phyloP scores from a whole-genome alignment of 306 rosid genomes.

The Quercus robur region DNA sequence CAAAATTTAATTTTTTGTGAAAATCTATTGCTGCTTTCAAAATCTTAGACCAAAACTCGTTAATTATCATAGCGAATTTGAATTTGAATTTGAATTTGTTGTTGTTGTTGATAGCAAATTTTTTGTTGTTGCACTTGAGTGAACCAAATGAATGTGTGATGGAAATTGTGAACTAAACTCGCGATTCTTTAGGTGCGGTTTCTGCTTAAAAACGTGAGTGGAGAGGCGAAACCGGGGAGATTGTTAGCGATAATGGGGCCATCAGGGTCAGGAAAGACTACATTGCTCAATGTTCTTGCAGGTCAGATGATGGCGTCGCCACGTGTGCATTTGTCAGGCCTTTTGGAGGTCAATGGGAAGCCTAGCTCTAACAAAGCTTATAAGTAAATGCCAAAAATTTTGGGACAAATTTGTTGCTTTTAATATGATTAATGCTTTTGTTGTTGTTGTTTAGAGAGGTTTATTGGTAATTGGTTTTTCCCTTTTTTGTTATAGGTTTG shows the following conservation, averaged over 20 bases:
- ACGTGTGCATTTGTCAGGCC: slow-evolving; percentile 61
- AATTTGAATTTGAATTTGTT: no score
- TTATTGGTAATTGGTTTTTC: neutral
- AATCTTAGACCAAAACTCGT: no score
- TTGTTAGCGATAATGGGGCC: slow-evolving; percentile 93
- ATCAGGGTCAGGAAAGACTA: slow-evolving; percentile 98
- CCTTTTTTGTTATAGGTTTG: slow-evolving; percentile 50
- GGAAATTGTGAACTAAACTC: neutral
- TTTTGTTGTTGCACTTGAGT: neutral
- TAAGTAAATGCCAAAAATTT: slow-evolving; percentile 40
- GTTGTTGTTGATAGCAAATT: neutral
- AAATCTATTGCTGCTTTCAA: no score
- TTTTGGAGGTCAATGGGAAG: slow-evolving; percentile 78
- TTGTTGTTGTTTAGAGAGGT: neutral
- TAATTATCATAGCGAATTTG: no score
- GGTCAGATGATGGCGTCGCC: slow-evolving; percentile 76
- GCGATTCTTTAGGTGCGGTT: slow-evolving; percentile 51
- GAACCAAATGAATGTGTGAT: neutral
- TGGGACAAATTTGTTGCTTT: slow-evolving; percentile 3
- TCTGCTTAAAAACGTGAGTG: slow-evolving; percentile 69
- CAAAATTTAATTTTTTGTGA: neutral
- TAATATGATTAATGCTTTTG: neutral
- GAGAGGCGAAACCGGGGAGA: slow-evolving; percentile 88
- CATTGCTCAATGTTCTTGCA: slow-evolving; percentile 79
- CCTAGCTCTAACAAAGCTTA: slow-evolving; percentile 53